Conservation (phyloP, 78 protist genomes). For the Dictyostelium purpureum region DNA sequence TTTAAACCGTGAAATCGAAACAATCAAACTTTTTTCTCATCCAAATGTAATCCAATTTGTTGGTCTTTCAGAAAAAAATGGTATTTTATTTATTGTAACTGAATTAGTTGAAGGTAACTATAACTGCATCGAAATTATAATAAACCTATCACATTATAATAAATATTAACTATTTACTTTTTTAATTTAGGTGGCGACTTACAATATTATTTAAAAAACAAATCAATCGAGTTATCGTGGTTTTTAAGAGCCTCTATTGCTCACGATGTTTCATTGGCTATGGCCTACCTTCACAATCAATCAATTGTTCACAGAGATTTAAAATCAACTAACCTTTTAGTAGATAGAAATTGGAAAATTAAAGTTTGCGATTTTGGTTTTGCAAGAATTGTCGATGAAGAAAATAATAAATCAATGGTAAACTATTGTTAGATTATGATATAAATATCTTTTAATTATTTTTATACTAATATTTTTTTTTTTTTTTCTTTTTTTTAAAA, state of each 20-base stretch:
- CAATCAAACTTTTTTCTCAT: constrained; percentile 48
- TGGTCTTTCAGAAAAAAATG: constrained; percentile 41
- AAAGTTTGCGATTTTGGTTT: constrained; percentile 78
- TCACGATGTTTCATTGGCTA: constrained; percentile 54
- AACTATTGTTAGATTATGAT: background rate
- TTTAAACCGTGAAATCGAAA: constrained; percentile 48
- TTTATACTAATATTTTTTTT: too few relatives aligned
- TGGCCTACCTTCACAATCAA: constrained; percentile 67
- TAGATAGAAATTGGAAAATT: constrained; percentile 47
- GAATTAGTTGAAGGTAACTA: constrained; percentile 42
- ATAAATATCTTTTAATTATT: too few relatives aligned
- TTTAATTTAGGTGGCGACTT: constrained; percentile 44
- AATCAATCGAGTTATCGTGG: constrained; percentile 47
- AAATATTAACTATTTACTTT: too few relatives aligned
- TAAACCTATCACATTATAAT: background rate
- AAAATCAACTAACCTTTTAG: constrained; percentile 48
- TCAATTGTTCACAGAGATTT: constrained; percentile 62
- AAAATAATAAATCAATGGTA: constrained; percentile 59
- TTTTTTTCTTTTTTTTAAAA: too few relatives aligned
- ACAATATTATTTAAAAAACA: constrained; percentile 63
- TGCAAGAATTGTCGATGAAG: constrained; percentile 77
- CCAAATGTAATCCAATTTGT: constrained; percentile 73
- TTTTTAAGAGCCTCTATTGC: constrained; percentile 31
- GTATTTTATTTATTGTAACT: constrained; percentile 44
- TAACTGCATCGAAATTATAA: too few relatives aligned